Base-by-base conservation (phyloP, 208 protist species). In the Crithidia mellificae region DNA sequence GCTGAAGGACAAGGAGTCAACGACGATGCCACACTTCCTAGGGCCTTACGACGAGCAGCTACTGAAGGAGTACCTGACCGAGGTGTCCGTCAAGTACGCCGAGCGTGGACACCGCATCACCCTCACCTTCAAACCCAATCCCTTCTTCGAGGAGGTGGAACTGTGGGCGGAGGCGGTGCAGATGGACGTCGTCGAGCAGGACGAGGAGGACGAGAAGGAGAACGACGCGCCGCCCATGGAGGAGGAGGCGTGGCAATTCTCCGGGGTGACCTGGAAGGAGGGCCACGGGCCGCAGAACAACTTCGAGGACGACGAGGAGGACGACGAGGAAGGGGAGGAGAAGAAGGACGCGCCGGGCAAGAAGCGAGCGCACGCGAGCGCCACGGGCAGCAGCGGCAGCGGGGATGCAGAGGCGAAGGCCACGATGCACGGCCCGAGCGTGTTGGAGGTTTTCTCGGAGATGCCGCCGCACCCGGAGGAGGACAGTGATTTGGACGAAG, bases 121-220 rank as follows among this genome's bases (percentile, higher is more conserved):
- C 7, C 59, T 94, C 12, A 44, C 20, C 22, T 94, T 94, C 67
- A 56, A 47, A 15, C 59, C 71, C 6, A 94, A 94, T 68, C 83
- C 83, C 3, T 94, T 86, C 65, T 94, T 94, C 65, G 78, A 90
- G 68, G 85, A 92, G 70, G 80, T 68, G 36, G 77, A 87, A 67
- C 76, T 94, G 22, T 94, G 83, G 80, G 85, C 81, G 3, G 81
- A 92, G 74, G 38, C 57, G 22, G 50, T 73, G 30, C 46, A 52
- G 25, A 12, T 72, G 47, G 50, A 51, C 14, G 63, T 67, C 19
- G 68, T n/a, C n/a, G n/a, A n/a, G n/a, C n/a, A n/a, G n/a, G 7
- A 75, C 2, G 64, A 78, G 19, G 64, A 70, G 20, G 64, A 66
- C 19, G 78, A 70, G n/a, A 67, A 70, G 15, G 65, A 46, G 14